phyloP scores from a whole-genome alignment of 73 alveolate species.

The Paramecium bursaria region DNA sequence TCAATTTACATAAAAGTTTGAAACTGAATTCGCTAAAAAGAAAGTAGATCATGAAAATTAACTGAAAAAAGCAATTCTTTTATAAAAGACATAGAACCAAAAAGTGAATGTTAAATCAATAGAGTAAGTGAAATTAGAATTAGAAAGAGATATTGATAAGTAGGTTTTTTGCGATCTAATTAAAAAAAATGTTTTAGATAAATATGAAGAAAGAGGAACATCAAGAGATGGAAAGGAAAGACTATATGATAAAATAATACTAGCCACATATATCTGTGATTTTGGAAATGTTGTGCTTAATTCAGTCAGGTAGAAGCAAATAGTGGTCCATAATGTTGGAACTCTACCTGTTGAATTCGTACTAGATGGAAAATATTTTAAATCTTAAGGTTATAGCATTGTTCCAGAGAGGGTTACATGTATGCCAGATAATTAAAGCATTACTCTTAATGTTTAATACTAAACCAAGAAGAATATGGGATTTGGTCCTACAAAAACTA shows the following conservation, averaged over 20 bases:
- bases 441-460: slow-evolving; percentile 75
- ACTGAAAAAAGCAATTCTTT: slow-evolving; percentile 57
- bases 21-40: slow-evolving; percentile 72
- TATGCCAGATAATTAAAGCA: slow-evolving; percentile 77
- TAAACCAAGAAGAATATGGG: slow-evolving; percentile 92
- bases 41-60: slow-evolving; percentile 57
- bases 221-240: slow-evolving; percentile 59
- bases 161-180: slow-evolving; percentile 60
- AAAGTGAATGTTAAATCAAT: slow-evolving; percentile 51
- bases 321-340: slow-evolving; percentile 82
- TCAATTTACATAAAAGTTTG: slow-evolving; percentile 85
- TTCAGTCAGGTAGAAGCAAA: slow-evolving; percentile 75
- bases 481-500: slow-evolving; percentile 90
- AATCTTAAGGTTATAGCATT: slow-evolving; percentile 78
- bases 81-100: slow-evolving; percentile 47
- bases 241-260: slow-evolving; percentile 66
- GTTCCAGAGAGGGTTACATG: slow-evolving; percentile 86
- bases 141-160: slow-evolving; percentile 70
- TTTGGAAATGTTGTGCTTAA: slow-evolving; percentile 91
- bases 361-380: slow-evolving; percentile 80
- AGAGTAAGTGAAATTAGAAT: slow-evolving; percentile 61
- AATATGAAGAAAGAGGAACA: slow-evolving; percentile 36
- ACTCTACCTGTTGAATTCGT: slow-evolving; percentile 74
- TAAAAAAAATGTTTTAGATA: slow-evolving; percentile 51
- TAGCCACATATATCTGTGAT: slow-evolving; percentile 85